phyloP scores from a whole-genome alignment of 2,329 filamentous ascomycete species.

The Corynespora cassiicola region DNA sequence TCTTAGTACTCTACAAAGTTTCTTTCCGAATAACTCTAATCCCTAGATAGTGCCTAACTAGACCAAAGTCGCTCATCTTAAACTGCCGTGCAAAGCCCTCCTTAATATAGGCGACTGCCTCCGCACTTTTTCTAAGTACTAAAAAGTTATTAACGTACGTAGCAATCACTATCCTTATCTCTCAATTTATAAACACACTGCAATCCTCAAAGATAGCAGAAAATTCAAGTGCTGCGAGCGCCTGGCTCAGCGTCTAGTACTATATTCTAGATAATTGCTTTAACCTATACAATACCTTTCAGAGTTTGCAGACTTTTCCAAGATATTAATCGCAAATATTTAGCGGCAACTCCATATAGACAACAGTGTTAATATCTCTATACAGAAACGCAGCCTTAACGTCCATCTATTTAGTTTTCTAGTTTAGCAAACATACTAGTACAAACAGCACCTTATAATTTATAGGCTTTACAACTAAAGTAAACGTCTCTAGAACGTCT shows the following conservation, averaged over 20 bases:
- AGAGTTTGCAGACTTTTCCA: slow-evolving; percentile 18
- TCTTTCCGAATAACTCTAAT: slow-evolving; percentile 22
- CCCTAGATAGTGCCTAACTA: slow-evolving; percentile 26
- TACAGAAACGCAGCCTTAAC: slow-evolving; percentile 41
- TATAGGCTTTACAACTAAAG: slow-evolving; percentile 28
- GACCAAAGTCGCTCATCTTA: slow-evolving; percentile 29
- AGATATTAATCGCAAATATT: slow-evolving; percentile 9
- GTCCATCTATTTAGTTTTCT: slow-evolving; percentile 36
- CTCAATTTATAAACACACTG: slow-evolving; percentile 19
- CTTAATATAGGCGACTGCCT: slow-evolving; percentile 22
- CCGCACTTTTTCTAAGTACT: slow-evolving; percentile 15
- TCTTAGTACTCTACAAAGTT: background rate
- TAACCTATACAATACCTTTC: slow-evolving; percentile 35
- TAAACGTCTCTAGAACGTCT: slow-evolving; percentile 33
- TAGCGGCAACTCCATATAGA: slow-evolving; percentile 31
- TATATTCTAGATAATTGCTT: slow-evolving; percentile 33
- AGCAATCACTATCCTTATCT: slow-evolving; percentile 19
- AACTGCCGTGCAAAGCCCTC: slow-evolving; percentile 17
- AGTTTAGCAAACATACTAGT: slow-evolving; percentile 16
- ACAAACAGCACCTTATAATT: slow-evolving; percentile 31
- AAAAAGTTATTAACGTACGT: slow-evolving; percentile 39
- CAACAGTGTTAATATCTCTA: slow-evolving; percentile 23
- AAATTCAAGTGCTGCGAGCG: slow-evolving; percentile 15
- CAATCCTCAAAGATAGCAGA: slow-evolving; percentile 10
- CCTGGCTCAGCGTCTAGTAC: slow-evolving; percentile 28